Percentiles rank a stretch among this genome's conserved stretches.
phyloP scores from a whole-genome alignment of 768 basidiomycete species.

The Dendrothele bispora region DNA sequence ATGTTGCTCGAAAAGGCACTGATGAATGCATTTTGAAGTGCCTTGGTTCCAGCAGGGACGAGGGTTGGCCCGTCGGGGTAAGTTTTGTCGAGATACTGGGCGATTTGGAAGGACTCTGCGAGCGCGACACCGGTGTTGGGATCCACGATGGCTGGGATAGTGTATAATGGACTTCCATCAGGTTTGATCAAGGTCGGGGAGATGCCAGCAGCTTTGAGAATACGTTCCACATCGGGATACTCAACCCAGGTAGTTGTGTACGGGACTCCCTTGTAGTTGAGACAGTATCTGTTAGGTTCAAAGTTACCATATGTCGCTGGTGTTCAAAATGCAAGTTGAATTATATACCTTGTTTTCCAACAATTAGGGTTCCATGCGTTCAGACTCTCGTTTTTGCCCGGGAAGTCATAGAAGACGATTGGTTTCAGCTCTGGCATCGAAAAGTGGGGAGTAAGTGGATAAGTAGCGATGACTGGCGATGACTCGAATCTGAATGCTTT shows the following conservation, averaged over 20 bases:
- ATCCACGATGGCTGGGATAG: slow-evolving; percentile 45
- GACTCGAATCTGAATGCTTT: too few relatives aligned
- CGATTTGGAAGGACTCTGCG: slow-evolving; percentile 39
- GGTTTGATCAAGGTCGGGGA: slow-evolving; percentile 20
- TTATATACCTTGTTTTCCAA: too few relatives aligned
- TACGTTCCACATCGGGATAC: slow-evolving; percentile 36
- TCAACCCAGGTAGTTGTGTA: slow-evolving; percentile 45
- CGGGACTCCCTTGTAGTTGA: slow-evolving; percentile 19
- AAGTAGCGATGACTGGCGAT: too few relatives aligned
- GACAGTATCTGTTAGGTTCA: slow-evolving; percentile 17
- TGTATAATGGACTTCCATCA: slow-evolving; percentile 32
- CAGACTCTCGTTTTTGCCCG: too few relatives aligned
- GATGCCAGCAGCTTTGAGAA: slow-evolving; percentile 29
- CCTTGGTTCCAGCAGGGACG: slow-evolving; percentile 29
- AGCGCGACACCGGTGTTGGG: slow-evolving; percentile 30
- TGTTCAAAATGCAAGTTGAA: too few relatives aligned
- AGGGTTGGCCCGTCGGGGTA: slow-evolving; percentile 39
- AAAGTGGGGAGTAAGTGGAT: too few relatives aligned
- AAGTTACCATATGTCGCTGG: too few relatives aligned
- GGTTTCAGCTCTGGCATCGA: too few relatives aligned
- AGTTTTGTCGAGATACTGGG: slow-evolving; percentile 41
- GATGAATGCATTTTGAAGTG: slow-evolving; percentile 31
- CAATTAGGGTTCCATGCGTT: too few relatives aligned
- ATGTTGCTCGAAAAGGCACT: too few relatives aligned
- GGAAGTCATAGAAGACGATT: too few relatives aligned